phyloP scores from a whole-genome alignment of 169 alveolate genomes.

The Cryptosporidium viatorum region DNA sequence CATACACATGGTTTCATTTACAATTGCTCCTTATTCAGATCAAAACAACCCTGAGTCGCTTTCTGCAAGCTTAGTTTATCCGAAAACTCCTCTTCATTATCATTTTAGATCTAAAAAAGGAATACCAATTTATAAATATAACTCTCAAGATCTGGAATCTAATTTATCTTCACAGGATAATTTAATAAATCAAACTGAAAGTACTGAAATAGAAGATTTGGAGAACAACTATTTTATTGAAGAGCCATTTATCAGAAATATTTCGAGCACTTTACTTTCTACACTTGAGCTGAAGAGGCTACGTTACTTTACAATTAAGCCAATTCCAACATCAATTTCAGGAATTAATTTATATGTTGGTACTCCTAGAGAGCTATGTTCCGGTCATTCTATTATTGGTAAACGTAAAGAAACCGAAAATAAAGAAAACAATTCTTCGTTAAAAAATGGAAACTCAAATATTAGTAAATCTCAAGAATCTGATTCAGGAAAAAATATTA shows the following conservation, averaged over 20 bases:
- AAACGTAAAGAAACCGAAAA: conserved; percentile 18
- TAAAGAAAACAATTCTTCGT: conserved; percentile 19
- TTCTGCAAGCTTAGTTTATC: conserved; percentile 57
- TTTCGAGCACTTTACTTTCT: conserved; percentile 27
- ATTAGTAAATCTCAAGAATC: background rate
- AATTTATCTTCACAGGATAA: background rate
- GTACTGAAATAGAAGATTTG: background rate
- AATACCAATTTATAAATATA: conserved; percentile 16
- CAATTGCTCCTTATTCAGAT: conserved; percentile 25
- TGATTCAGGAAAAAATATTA: background rate
- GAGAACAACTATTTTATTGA: conserved; percentile 15
- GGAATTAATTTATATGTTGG: conserved; percentile 61
- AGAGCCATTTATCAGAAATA: conserved; percentile 58
- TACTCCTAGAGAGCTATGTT: conserved; percentile 31
- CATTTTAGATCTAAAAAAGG: conserved; percentile 38
- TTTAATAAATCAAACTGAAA: background rate
- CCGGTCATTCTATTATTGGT: background rate
- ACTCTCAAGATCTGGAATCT: conserved; percentile 4
- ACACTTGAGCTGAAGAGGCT: conserved; percentile 64
- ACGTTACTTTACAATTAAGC: conserved; percentile 28
- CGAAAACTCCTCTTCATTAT: conserved; percentile 47
- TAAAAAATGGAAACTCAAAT: background rate
- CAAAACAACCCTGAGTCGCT: conserved; percentile 33
- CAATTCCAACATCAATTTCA: conserved; percentile 48
- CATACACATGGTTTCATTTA: conserved; percentile 52